Evolutionary conservation across 306 rosid genomes (phyloP), one percentile per base, ranked within the genome.

Genomic region (Gynostemma pentaphyllum): DNA sequence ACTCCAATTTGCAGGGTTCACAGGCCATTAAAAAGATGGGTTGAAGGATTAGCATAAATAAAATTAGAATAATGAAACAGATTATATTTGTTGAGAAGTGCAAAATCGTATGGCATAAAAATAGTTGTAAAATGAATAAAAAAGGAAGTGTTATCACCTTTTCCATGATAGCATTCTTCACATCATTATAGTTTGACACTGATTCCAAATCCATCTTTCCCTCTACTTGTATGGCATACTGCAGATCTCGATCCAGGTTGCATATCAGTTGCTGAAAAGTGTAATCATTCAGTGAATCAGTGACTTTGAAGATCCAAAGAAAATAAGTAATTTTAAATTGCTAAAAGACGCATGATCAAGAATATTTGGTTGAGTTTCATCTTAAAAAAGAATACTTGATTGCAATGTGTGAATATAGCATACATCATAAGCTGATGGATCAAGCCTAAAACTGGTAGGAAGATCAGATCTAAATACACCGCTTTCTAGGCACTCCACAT

Each of bases 401-500:
- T 34, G 34, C 52, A 64, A 65, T 40, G 56, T 30, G 28, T 22
- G 59, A 64, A 67, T 65, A 70, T 62, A 67, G 50, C 80, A 80
- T 68, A 86, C 98, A 95, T 84, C 89, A 64, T 79, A 92, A 41
- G 84, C 96, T 71, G 95, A 82, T 60, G 95, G 81, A 70, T 88
- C 94, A 4, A 92, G 86, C 67, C 79, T 71, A 80, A 92, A 92
- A 76, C 78, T 88, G 49, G 90, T 82, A 46, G 96, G 96, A 79
- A 92, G 57, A 76, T 92, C 98, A 50, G 98, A 92, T 79, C 98
- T 88, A 69, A 92, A 92, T 32, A 92, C 98, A 75, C 98, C 98
- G 79, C 87, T 88, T 82, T 92, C 98, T 50, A 92, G 95, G 84
- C 98, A 92, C 76, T 92, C 98, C 64, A 92, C 98, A 64, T 92